A percentile compares a stretch with the other conserved stretches of the same genome.
Conservation (phyloP, 768 basidiomycete species). For the Tubosaeta sp. region DNA sequence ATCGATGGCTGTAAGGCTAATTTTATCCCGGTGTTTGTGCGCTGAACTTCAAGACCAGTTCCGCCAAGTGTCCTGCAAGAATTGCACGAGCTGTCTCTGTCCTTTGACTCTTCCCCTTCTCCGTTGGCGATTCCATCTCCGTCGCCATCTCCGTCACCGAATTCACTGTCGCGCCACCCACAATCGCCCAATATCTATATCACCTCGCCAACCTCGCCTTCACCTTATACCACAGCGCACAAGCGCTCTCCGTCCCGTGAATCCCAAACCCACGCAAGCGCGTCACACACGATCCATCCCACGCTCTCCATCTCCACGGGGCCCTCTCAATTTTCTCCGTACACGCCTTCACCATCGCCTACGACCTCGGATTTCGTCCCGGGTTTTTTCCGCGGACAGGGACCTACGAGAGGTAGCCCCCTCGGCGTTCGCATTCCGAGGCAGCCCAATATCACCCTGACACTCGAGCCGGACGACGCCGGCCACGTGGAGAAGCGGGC, state of each 20-base stretch:
- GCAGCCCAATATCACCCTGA: slow-evolving; percentile 30
- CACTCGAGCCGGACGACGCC: slow-evolving; percentile 22
- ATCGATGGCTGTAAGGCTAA: slow-evolving; percentile 14
- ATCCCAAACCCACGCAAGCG: slow-evolving; percentile 7
- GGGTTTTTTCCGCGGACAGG: slow-evolving; percentile 6
- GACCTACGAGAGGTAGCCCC: slow-evolving; percentile 28
- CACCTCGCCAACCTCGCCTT: slow-evolving; percentile 55
- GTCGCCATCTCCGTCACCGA: slow-evolving; percentile 27
- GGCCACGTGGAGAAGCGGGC: slow-evolving; percentile 25
- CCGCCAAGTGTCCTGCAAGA: slow-evolving; percentile 22
- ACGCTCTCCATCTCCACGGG: slow-evolving; percentile 1
- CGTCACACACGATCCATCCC: slow-evolving; percentile 7
- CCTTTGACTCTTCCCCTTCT: slow-evolving; percentile 20
- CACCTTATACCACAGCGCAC: slow-evolving; percentile 20
- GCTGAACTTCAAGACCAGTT: slow-evolving; percentile 14
- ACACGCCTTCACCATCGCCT: slow-evolving; percentile 28
- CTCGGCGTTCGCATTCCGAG: slow-evolving; percentile 18
- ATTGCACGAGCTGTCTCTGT: slow-evolving; percentile 24
- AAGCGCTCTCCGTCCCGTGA: slow-evolving; percentile 20
- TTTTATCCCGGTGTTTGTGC: background rate
- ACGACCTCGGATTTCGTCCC: slow-evolving; percentile 21
- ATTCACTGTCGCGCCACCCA: slow-evolving; percentile 10
- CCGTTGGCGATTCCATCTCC: slow-evolving; percentile 20
- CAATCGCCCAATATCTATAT: slow-evolving; percentile 67
- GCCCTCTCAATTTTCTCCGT: slow-evolving; percentile 14